A percentile compares a stretch with the other conserved stretches of the same genome.
phyloP scores from a whole-genome alignment of 2,329 filamentous ascomycete species.

The Furcasterigmium furcatum region DNA sequence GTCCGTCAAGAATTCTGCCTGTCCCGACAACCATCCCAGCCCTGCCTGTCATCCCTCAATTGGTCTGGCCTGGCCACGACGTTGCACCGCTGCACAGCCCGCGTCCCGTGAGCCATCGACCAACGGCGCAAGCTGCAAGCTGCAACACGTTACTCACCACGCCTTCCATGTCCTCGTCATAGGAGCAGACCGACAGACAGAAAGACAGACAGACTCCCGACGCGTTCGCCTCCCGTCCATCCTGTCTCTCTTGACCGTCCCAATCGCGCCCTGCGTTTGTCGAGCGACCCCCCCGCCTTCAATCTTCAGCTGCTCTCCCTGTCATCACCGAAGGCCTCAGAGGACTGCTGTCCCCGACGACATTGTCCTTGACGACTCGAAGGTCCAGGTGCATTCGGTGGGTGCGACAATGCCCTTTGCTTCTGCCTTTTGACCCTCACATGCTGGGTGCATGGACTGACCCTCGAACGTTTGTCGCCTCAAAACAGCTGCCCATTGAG shows the following conservation, averaged over 20 bases:
- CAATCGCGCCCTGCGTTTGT: too few relatives aligned
- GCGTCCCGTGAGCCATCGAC: neutral
- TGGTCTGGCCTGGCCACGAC: neutral
- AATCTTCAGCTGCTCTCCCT: neutral
- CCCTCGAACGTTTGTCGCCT: neutral
- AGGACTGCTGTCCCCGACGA: too few relatives aligned
- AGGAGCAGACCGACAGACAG: slow-evolving; percentile 12
- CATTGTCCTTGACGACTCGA: neutral
- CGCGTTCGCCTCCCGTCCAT: too few relatives aligned
- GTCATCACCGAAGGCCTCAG: too few relatives aligned
- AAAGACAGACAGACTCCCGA: too few relatives aligned
- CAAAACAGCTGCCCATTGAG: neutral
- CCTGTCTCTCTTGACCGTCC: too few relatives aligned
- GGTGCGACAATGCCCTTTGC: neutral
- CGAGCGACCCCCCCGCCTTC: neutral
- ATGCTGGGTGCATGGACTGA: neutral
- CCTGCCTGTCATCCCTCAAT: neutral
- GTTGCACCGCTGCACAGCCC: neutral
- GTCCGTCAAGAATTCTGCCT: neutral
- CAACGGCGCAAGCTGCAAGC: too few relatives aligned
- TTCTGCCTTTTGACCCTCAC: neutral
- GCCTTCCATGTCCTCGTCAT: slow-evolving; percentile 29
- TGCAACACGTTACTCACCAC: too few relatives aligned
- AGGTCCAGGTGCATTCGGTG: neutral
- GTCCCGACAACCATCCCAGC: neutral